A percentile compares a stretch with the other conserved stretches of the same genome.
phyloP scores from a whole-genome alignment of 106 monocot species.

The Allium sativum region DNA sequence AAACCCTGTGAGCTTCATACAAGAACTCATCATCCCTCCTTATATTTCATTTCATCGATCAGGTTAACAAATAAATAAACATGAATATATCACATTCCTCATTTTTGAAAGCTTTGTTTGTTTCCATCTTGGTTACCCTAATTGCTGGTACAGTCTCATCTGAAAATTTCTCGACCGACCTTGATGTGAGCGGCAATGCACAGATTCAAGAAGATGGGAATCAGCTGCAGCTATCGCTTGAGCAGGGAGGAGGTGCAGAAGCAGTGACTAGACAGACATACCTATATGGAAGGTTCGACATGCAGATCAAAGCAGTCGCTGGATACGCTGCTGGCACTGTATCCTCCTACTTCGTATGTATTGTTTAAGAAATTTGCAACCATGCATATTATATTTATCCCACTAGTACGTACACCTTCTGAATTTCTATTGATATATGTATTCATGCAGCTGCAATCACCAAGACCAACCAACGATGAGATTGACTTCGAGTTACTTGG shows the following conservation, averaged over 20 bases:
- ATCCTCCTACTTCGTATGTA: conserved; percentile 1
- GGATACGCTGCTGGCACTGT: conserved; percentile 7
- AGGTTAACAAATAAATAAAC: no score
- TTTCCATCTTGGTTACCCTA: background rate
- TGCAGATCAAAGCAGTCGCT: conserved; percentile 4
- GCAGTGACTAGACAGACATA: background rate
- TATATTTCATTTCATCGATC: no score
- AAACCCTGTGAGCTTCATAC: no score
- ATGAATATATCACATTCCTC: no score
- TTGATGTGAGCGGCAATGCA: background rate
- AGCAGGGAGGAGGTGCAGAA: background rate
- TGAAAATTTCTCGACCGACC: background rate
- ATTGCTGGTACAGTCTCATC: background rate
- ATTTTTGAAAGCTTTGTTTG: no score
- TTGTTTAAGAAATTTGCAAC: background rate
- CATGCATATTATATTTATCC: background rate
- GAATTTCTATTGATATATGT: background rate
- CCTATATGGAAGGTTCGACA: conserved; percentile 6
- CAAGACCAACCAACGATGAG: conserved; percentile 5
- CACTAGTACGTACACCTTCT: background rate
- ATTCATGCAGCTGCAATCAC: conserved; percentile 1
- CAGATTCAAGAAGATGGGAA: background rate
- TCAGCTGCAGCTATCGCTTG: conserved; percentile 1
- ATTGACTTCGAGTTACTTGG: conserved; percentile 5
- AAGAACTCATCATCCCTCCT: no score